Evolutionary conservation across 108 stramenopile species (phyloP), one percentile per base, ranked within the genome.

Genomic region (Schizochytrium sp.): DNA sequence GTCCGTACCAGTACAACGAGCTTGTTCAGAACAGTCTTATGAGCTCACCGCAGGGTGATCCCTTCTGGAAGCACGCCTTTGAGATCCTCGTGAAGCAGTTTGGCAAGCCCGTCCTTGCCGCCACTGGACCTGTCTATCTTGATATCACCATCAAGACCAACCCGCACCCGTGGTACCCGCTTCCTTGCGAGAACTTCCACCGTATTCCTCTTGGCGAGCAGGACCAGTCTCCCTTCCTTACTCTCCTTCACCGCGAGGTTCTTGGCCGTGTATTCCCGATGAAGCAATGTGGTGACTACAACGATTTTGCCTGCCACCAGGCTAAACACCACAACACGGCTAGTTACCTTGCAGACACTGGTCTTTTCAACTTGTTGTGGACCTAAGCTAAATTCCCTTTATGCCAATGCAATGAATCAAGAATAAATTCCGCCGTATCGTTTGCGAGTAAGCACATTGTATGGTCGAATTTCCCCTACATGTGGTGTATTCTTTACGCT

Each of bases 1-100:
- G 76, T 53, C 76, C 76, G 2, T 83, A 83, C 76, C 76, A 83
- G 76, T 83, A 83, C 76, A 83, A 83, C 3, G 76, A 83, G 2
- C n/a, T 55, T n/a, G 76, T 83, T 47, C 76, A 83, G 76, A 83
- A 83, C 53, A 55, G 50, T 38, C 76, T 83, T 2, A 83, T 83
- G 76, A 55, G 50, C 2, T 83, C 76, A 28, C 76, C 76, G 47
- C 8, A n/a, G 1, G 40, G 40, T 5, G 76, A 49, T 40, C 76
- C 76, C 5, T 83, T 83, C 3, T 83, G 76, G 76, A 55, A 55
- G 47, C 50, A 83, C 76, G 76, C 53, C 50, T 83, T 83, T 28
- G 50, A 55, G 15, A 55, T 3, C 45, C 53, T 83, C 15, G 50
- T 49, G 50, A 83, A 83, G 53, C 47, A 83, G 76, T 83, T 55